phyloP scores from a whole-genome alignment of 257 asterid species.

The Gardenia jasminoides region DNA sequence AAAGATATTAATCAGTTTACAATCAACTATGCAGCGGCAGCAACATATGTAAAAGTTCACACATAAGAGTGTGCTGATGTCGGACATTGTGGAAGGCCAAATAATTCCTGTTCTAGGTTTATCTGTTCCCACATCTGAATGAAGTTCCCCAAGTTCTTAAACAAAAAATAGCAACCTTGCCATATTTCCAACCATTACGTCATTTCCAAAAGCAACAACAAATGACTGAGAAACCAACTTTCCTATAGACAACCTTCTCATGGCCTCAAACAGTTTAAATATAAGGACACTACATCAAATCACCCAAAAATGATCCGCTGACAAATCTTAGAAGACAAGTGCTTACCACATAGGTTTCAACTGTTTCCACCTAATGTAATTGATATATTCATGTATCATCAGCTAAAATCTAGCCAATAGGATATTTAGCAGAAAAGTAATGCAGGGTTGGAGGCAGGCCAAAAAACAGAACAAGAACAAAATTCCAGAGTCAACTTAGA shows the following conservation, averaged over 20 bases:
- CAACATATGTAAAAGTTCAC: neutral
- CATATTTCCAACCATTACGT: neutral
- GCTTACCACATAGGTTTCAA: neutral
- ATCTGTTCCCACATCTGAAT: neutral
- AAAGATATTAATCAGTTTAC: neutral
- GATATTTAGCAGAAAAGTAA: neutral
- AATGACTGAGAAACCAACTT: neutral
- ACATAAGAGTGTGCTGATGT: neutral
- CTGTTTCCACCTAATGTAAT: too few species aligned
- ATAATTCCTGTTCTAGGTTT: neutral
- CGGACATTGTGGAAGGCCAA: neutral
- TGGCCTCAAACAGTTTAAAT: neutral
- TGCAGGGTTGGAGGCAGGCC: neutral
- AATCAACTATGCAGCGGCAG: neutral
- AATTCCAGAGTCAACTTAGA: neutral
- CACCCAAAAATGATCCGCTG: neutral
- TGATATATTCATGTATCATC: neutral
- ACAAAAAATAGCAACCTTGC: neutral
- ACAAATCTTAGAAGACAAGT: neutral
- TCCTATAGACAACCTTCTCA: neutral
- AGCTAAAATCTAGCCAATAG: neutral
- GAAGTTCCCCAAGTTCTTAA: neutral
- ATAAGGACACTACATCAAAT: neutral
- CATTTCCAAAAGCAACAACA: neutral
- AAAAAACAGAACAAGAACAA: neutral